These are phyloP conservation scores for Rasamsonia emersonii DNA, from an alignment of 2,329 filamentous ascomycete genomes.

Conservation along the genomic window DNA sequence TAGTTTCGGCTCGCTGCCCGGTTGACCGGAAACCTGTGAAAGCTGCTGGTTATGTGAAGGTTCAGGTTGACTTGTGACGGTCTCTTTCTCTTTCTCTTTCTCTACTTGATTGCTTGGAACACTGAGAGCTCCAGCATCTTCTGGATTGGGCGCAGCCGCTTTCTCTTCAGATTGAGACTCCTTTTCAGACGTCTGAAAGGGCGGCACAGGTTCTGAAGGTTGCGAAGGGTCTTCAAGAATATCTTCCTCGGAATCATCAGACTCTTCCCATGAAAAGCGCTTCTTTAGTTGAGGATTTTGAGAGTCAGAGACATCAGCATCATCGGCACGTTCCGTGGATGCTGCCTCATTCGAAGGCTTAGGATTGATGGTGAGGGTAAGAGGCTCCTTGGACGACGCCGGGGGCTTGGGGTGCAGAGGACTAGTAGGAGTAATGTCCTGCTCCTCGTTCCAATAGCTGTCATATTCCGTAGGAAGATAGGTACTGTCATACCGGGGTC, in stretches of 20 bases:
- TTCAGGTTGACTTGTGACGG: no score
- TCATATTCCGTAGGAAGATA: constrained; percentile 30
- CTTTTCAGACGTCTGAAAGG: no score
- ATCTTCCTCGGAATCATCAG: constrained; percentile 11
- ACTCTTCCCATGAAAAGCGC: constrained; percentile 38
- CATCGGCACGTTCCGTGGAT: constrained; percentile 10
- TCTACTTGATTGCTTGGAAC: no score
- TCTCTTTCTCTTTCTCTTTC: no score
- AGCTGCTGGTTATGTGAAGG: no score
- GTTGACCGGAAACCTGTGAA: no score
- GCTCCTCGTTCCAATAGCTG: constrained; percentile 26
- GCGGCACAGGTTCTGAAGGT: neutral
- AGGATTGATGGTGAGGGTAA: constrained; percentile 12
- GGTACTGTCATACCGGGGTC: constrained; percentile 17
- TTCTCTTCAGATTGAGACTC: constrained; percentile 1
- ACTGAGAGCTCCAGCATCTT: no score
- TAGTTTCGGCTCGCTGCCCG: constrained; percentile 31
- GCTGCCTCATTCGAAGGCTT: constrained; percentile 13
- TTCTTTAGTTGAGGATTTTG: constrained; percentile 25
- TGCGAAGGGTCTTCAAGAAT: constrained; percentile 5
- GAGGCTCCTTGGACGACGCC: constrained; percentile 11
- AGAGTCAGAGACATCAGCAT: constrained; percentile 10
- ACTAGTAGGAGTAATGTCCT: constrained; percentile 10
- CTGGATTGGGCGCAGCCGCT: no score
- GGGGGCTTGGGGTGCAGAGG: constrained; percentile 11